A percentile compares a stretch with the other conserved stretches of the same genome.
These are phyloP conservation scores for Trichocomaceae sp. DNA, from an alignment of 2,329 filamentous ascomycete genomes.

Conservation along the genomic window DNA sequence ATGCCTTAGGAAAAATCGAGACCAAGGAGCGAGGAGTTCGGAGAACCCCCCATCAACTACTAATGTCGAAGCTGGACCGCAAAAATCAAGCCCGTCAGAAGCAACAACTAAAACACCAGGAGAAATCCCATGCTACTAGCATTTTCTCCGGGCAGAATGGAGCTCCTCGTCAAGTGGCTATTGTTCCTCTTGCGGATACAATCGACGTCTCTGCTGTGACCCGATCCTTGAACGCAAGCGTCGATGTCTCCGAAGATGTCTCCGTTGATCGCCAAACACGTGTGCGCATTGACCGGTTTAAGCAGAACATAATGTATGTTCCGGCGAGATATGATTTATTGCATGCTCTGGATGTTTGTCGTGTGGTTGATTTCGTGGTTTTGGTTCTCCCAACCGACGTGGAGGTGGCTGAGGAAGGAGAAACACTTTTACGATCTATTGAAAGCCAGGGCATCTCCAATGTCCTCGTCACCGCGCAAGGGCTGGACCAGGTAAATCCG, in stretches of 20 bases:
- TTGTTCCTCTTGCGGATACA: constrained; percentile 75
- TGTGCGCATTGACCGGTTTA: constrained; percentile 79
- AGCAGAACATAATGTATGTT: constrained; percentile 86
- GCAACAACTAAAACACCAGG: constrained; percentile 73
- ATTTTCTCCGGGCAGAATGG: constrained; percentile 83
- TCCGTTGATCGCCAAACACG: constrained; percentile 53
- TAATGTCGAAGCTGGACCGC: constrained; percentile 95
- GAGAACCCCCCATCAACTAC: constrained; percentile 88
- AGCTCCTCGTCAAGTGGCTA: constrained; percentile 78
- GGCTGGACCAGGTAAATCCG: constrained; percentile 69
- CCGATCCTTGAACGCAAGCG: constrained; percentile 63
- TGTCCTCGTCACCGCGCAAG: constrained; percentile 76
- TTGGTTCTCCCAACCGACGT: constrained; percentile 74
- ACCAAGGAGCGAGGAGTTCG: constrained; percentile 61
- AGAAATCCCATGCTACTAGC: constrained; percentile 69
- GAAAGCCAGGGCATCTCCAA: constrained; percentile 94
- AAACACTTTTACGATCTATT: constrained; percentile 76
- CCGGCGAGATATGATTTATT: constrained; percentile 66
- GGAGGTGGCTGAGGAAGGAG: constrained; percentile 71
- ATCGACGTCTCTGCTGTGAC: constrained; percentile 63
- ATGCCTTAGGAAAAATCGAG: constrained; percentile 65
- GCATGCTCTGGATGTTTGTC: constrained; percentile 74
- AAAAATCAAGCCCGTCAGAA: constrained; percentile 92
- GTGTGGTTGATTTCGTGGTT: constrained; percentile 84
- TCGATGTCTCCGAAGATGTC: constrained; percentile 67